Conservation (phyloP, 257 asterid species). For the Nicotiana tabacum region DNA sequence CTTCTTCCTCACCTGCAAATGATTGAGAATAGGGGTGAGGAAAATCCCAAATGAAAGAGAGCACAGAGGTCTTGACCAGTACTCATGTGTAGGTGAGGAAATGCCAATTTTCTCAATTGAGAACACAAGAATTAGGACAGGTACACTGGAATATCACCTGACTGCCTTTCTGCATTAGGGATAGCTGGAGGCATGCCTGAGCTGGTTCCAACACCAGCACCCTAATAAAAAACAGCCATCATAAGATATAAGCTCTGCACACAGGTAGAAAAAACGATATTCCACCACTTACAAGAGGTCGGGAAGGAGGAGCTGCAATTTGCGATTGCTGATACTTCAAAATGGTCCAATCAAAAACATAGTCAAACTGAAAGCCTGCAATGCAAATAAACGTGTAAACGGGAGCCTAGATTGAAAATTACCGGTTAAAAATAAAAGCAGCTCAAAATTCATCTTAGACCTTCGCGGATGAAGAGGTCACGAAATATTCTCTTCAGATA, state of each 20-base stretch:
- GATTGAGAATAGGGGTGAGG: neutral
- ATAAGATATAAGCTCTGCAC: conserved; percentile 9
- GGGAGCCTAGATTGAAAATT: neutral
- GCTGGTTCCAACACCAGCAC: conserved; percentile 73
- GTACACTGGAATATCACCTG: conserved; percentile 39
- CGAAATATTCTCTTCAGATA: conserved; percentile 93
- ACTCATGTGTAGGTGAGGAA: neutral
- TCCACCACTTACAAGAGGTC: conserved; percentile 51
- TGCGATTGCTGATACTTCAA: conserved; percentile 96
- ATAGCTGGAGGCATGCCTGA: conserved; percentile 82
- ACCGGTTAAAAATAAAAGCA: neutral
- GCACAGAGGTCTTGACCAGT: neutral
- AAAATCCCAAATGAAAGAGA: neutral
- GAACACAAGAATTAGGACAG: neutral
- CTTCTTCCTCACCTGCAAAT: conserved; percentile 69
- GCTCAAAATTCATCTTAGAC: conserved; percentile 27
- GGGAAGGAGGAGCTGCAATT: conserved; percentile 77
- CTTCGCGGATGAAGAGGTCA: conserved; percentile 98
- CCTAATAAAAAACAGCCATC: conserved; percentile 40
- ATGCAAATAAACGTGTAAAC: conserved; percentile 1
- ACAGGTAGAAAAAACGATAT: neutral
- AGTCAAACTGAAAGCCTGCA: conserved; percentile 92
- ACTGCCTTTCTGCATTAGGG: conserved; percentile 62
- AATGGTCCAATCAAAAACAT: conserved; percentile 98
- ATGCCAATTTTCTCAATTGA: neutral